A percentile compares a stretch with the other conserved stretches of the same genome.
Evolutionary conservation across 176 grass and related monocot genomes (phyloP).

Genomic region (Oryza australiensis): DNA sequence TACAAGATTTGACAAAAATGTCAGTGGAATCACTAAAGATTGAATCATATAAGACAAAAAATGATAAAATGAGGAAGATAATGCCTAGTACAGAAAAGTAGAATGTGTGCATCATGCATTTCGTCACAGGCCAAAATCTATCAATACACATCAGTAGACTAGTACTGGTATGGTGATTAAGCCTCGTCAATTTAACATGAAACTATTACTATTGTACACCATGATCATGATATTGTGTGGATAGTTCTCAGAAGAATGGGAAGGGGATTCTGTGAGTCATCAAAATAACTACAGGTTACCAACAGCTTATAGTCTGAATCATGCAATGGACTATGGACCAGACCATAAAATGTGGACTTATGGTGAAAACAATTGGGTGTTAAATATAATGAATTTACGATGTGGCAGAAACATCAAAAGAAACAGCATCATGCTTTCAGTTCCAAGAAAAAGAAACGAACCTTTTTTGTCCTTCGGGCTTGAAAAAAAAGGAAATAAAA

Average conservation of each 20-base stretch:
- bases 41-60: background rate
- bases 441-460: background rate
- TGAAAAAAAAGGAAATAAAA: background rate
- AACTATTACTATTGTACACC: background rate
- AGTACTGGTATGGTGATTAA: slow-evolving; percentile 5
- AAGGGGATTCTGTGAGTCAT: background rate
- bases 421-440: background rate
- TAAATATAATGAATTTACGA: background rate
- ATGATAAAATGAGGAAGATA: slow-evolving; percentile 17
- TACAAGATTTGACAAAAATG: slow-evolving; percentile 7
- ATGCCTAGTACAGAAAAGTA: background rate
- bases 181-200: background rate
- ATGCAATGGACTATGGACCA: background rate
- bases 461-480: background rate
- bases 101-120: background rate
- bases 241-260: background rate
- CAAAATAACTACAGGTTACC: slow-evolving; percentile 1
- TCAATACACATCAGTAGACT: slow-evolving; percentile 1
- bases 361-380: background rate
- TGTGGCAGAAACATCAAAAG: slow-evolving; percentile 13
- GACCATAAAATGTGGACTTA: slow-evolving; percentile 11
- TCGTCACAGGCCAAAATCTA: background rate
- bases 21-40: background rate
- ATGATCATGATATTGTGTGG: background rate
- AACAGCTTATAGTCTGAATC: background rate